Conservation (phyloP, 2,329 filamentous ascomycete species). For the Scedosporium apiospermum region DNA sequence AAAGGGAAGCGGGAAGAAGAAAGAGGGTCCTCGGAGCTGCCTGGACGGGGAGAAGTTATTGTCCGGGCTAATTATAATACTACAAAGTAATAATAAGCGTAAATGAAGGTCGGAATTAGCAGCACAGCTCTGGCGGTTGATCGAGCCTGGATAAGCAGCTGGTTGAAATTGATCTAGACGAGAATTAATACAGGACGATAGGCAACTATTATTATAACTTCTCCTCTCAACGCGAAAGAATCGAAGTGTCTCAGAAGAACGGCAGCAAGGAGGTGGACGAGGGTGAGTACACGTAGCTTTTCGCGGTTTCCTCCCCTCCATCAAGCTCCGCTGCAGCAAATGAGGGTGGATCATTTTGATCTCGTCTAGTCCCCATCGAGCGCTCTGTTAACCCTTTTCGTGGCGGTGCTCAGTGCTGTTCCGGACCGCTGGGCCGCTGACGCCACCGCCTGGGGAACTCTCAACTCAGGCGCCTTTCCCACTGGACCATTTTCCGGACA, state of each 20-base stretch:
- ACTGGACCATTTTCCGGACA: background rate
- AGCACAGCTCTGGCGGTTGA: background rate
- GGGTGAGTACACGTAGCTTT: background rate
- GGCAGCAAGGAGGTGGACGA: background rate
- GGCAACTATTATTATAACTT: background rate
- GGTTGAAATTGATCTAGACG: background rate
- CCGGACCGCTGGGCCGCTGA: background rate
- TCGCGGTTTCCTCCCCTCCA: no score
- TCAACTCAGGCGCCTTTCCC: background rate
- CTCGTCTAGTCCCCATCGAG: background rate
- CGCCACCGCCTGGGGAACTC: background rate
- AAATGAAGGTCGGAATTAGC: background rate
- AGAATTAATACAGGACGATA: background rate
- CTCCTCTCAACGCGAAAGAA: background rate
- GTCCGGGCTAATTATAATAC: background rate
- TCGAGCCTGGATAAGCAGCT: background rate
- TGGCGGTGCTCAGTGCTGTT: background rate
- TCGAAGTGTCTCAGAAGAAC: background rate
- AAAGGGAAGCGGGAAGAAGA: background rate
- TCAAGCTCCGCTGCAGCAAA: no score
- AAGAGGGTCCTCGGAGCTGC: background rate
- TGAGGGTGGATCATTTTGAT: background rate
- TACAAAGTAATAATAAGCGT: conserved; percentile 1
- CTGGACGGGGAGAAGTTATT: background rate
- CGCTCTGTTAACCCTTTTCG: no score